Evolutionary conservation across 2,329 filamentous ascomycete species (phyloP).

Genomic region (Fusarium sp.): DNA sequence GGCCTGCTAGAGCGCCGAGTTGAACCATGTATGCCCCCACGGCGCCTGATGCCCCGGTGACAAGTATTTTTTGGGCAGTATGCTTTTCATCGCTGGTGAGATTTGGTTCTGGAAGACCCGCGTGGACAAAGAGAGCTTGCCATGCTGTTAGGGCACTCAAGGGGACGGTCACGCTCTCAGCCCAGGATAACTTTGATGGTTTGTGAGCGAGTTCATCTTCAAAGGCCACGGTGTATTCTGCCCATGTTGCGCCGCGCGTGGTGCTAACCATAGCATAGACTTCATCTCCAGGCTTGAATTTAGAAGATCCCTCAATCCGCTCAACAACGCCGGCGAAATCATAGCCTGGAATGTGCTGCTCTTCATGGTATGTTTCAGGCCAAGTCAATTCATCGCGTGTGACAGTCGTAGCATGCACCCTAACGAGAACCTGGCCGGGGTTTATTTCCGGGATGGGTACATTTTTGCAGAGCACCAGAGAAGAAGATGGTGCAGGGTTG

Average conservation of each 20-base stretch:
- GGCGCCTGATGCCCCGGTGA: conserved; percentile 51
- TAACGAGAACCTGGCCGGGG: conserved; percentile 20
- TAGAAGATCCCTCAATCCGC: neutral
- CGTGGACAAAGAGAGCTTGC: conserved; percentile 48
- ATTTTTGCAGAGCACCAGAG: conserved; percentile 1
- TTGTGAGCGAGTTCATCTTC: conserved; percentile 46
- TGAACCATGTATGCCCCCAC: conserved; percentile 52
- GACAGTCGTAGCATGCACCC: conserved; percentile 27
- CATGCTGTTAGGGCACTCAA: conserved; percentile 51
- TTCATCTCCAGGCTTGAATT: conserved; percentile 45
- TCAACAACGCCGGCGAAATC: conserved; percentile 28
- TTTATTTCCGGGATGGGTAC: conserved; percentile 8
- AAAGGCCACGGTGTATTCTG: conserved; percentile 39
- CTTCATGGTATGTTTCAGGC: conserved; percentile 22
- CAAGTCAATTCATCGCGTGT: conserved; percentile 34
- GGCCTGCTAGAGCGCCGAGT: conserved; percentile 47
- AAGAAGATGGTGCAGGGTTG: conserved; percentile 16
- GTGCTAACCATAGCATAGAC: conserved; percentile 45
- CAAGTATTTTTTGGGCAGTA: conserved; percentile 37
- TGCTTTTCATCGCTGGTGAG: neutral
- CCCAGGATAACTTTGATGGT: conserved; percentile 43
- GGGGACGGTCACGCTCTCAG: conserved; percentile 49
- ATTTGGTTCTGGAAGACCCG: conserved; percentile 21
- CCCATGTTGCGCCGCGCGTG: conserved; percentile 36
- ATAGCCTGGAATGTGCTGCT: conserved; percentile 18